Percentiles rank a stretch among this genome's conserved stretches.
Conservation (phyloP, 2,329 filamentous ascomycete species). For the Fusarium dimerum region DNA sequence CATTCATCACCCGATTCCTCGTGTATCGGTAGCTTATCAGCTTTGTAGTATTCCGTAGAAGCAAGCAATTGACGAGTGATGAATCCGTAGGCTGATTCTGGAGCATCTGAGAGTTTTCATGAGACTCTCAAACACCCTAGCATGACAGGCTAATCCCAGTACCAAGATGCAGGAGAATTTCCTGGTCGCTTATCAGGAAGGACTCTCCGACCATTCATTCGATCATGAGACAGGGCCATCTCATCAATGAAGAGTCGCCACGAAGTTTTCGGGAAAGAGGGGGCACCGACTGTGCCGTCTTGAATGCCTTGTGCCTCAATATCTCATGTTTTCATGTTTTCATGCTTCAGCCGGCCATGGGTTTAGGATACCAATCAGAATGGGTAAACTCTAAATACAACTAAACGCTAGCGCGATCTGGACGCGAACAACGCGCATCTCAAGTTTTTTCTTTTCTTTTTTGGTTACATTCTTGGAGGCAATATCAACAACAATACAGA, state of each 20-base stretch:
- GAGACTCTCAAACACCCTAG: not conserved
- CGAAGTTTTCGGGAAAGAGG: constrained; percentile 14
- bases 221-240: constrained; percentile 12
- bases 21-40: constrained; percentile 7
- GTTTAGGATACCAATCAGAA: constrained; percentile 18
- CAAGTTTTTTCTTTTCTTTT: not conserved
- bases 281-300: constrained; percentile 16
- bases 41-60: constrained; percentile 3
- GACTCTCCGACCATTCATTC: constrained; percentile 10
- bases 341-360: constrained; percentile 2
- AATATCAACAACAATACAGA: constrained; percentile 5
- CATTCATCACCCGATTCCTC: constrained; percentile 22
- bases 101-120: no score
- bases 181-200: constrained; percentile 18
- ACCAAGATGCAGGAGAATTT: constrained; percentile 9
- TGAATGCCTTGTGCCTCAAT: constrained; percentile 21
- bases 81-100: not conserved
- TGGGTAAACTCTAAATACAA: constrained; percentile 9
- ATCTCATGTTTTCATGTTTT: not conserved
- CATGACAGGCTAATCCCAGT: constrained; percentile 17
- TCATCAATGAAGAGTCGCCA: constrained; percentile 25
- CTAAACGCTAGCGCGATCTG: constrained; percentile 6
- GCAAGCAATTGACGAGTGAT: not conserved
- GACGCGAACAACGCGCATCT: constrained; percentile 16
- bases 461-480: not conserved